Evolutionary conservation across 2,329 filamentous ascomycete species (phyloP).

Genomic region (Colletotrichum phormii): DNA sequence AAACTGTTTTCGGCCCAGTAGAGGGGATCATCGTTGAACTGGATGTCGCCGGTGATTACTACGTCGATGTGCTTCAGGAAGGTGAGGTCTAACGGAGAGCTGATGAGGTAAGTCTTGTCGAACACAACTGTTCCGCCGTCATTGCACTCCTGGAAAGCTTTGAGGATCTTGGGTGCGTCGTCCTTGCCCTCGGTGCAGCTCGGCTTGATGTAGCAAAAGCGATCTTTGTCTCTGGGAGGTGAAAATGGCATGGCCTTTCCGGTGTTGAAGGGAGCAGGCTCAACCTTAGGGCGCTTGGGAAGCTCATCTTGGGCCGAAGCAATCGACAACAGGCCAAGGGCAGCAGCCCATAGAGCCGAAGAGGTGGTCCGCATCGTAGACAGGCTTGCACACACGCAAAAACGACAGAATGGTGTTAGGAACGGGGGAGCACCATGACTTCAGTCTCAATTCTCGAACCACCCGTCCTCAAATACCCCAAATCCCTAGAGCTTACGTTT

Average conservation of each 20-base stretch:
- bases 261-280: slow-evolving; percentile 24
- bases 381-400: not conserved
- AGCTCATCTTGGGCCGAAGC: not conserved
- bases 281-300: slow-evolving; percentile 22
- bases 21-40: slow-evolving; percentile 74
- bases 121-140: slow-evolving; percentile 72
- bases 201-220: slow-evolving; percentile 34
- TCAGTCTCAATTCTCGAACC: not conserved
- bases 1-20: slow-evolving; percentile 77
- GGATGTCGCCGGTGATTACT: slow-evolving; percentile 64
- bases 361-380: slow-evolving; percentile 7
- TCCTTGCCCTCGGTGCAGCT: slow-evolving; percentile 32
- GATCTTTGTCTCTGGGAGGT: slow-evolving; percentile 24
- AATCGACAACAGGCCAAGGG: slow-evolving; percentile 6
- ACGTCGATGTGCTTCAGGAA: slow-evolving; percentile 74
- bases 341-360: slow-evolving; percentile 3
- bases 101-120: slow-evolving; percentile 69
- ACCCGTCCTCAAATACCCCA: slow-evolving; percentile 11
- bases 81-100: slow-evolving; percentile 73
- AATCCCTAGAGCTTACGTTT: not conserved
- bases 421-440: not conserved
- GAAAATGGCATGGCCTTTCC: slow-evolving; percentile 26
- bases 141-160: slow-evolving; percentile 69
- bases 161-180: slow-evolving; percentile 59
- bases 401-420: not conserved